Percentiles rank a stretch among this genome's conserved stretches.
These are phyloP conservation scores for Paspalum notatum DNA, from an alignment of 176 grass and related monocot genomes.

Conservation along the genomic window DNA sequence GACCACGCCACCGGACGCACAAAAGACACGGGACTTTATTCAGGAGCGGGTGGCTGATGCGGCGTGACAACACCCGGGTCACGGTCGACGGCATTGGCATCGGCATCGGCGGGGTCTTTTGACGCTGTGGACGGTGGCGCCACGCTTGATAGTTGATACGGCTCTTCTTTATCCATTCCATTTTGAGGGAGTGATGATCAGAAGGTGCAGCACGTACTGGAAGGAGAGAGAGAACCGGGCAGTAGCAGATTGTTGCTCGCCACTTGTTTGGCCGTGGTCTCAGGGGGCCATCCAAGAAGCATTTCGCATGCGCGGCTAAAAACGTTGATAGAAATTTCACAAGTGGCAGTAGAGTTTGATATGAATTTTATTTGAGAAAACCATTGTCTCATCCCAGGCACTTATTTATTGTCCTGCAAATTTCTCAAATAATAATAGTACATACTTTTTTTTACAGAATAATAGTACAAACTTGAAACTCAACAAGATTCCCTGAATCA, in stretches of 20 bases:
- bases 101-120: background rate
- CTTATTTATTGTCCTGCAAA: too few relatives aligned
- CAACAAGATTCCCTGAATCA: too few relatives aligned
- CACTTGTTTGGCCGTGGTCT: background rate
- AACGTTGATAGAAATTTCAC: background rate
- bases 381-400: too few relatives aligned
- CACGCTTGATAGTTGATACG: background rate
- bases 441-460: too few relatives aligned
- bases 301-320: background rate
- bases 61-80: background rate
- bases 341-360: too few relatives aligned
- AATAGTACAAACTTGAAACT: too few relatives aligned
- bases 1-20: conserved; percentile 16
- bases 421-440: too few relatives aligned
- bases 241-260: background rate
- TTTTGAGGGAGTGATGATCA: background rate
- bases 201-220: too few relatives aligned
- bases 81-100: background rate
- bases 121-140: conserved; percentile 12
- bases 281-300: background rate
- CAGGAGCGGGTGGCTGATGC: background rate
- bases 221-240: too few relatives aligned
- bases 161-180: background rate
- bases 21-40: background rate
- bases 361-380: too few relatives aligned